Evolutionary conservation across 1,284 basidiomycete species (phyloP).

Genomic region (Moesziomyces globuligerus): DNA sequence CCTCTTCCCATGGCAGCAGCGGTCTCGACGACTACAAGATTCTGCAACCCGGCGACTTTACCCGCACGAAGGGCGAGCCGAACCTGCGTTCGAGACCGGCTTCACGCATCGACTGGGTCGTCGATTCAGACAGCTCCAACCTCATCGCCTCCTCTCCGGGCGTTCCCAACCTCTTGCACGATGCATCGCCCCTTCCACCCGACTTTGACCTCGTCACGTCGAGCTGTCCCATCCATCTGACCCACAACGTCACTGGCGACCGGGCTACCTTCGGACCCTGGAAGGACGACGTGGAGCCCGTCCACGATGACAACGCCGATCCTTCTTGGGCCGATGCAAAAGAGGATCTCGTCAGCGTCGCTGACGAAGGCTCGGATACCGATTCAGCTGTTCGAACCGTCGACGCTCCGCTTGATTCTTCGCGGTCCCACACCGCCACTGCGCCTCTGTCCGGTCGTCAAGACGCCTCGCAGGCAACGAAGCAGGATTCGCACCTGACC

Average conservation of each 20-base stretch:
- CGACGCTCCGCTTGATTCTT: not conserved
- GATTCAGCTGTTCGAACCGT: slow-evolving; percentile 1
- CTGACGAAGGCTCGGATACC: slow-evolving; percentile 12
- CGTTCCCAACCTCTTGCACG: not conserved
- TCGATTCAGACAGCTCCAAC: slow-evolving; percentile 1
- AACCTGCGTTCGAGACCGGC: slow-evolving; percentile 13
- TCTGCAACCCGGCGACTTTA: slow-evolving; percentile 39
- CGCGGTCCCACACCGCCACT: not conserved
- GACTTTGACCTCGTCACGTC: slow-evolving; percentile 25
- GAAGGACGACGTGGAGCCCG: slow-evolving; percentile 4
- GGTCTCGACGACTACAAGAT: slow-evolving; percentile 20
- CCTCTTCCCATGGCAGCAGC: slow-evolving; percentile 12
- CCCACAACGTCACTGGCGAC: slow-evolving; percentile 4
- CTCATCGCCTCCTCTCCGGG: not conserved
- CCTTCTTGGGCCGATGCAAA: slow-evolving; percentile 1
- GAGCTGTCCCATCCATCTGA: slow-evolving; percentile 1
- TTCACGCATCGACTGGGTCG: slow-evolving; percentile 10
- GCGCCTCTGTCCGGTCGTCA: not conserved
- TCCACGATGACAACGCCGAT: slow-evolving; percentile 1
- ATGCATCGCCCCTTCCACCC: slow-evolving; percentile 9
- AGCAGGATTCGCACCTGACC: slow-evolving; percentile 5
- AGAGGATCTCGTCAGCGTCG: slow-evolving; percentile 11
- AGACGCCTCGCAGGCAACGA: not conserved
- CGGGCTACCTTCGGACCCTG: slow-evolving; percentile 24
- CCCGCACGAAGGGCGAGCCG: slow-evolving; percentile 18